These are phyloP conservation scores for Bryoglossum gracile DNA, from an alignment of 495 filamentous ascomycete genomes.

Conservation along the genomic window DNA sequence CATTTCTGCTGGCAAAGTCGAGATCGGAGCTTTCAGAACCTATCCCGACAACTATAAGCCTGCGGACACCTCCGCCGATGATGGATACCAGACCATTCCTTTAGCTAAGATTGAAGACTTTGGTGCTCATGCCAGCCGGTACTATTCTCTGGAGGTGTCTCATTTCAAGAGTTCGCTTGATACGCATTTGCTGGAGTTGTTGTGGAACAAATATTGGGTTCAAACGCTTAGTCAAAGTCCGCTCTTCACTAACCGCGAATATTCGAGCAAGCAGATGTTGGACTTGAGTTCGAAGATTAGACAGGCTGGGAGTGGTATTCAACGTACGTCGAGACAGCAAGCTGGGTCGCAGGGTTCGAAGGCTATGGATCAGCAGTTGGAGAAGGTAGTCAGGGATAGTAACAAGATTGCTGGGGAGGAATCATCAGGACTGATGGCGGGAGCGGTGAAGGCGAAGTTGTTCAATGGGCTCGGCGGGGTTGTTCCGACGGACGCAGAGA, in stretches of 20 bases:
- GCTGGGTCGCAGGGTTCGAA: conserved; percentile 9
- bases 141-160: conserved; percentile 85
- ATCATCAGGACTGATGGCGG: conserved; percentile 72
- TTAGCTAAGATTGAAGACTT: conserved; percentile 92
- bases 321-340: conserved; percentile 27
- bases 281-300: conserved; percentile 77
- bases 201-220: conserved; percentile 99
- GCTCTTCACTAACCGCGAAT: conserved; percentile 88
- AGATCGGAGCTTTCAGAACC: conserved; percentile 95
- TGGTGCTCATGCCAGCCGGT: conserved; percentile 80
- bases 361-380: conserved; percentile 52
- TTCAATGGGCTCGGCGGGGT: conserved; percentile 59
- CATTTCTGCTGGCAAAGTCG: conserved; percentile 88
- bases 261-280: conserved; percentile 82
- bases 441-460: conserved; percentile 75
- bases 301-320: conserved; percentile 47
- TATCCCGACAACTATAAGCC: conserved; percentile 69
- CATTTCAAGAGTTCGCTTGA: conserved; percentile 93
- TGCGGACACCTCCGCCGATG: conserved; percentile 38
- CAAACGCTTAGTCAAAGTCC: conserved; percentile 94
- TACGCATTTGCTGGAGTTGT: conserved; percentile 68
- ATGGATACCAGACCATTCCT: conserved; percentile 71
- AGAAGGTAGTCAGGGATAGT: conserved; percentile 72
- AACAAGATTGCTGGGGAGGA: conserved; percentile 83
- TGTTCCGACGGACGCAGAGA: not conserved